These are phyloP conservation scores for Globisporangium radiosum DNA, from an alignment of 352 stramenopile species.

Conservation along the genomic window DNA sequence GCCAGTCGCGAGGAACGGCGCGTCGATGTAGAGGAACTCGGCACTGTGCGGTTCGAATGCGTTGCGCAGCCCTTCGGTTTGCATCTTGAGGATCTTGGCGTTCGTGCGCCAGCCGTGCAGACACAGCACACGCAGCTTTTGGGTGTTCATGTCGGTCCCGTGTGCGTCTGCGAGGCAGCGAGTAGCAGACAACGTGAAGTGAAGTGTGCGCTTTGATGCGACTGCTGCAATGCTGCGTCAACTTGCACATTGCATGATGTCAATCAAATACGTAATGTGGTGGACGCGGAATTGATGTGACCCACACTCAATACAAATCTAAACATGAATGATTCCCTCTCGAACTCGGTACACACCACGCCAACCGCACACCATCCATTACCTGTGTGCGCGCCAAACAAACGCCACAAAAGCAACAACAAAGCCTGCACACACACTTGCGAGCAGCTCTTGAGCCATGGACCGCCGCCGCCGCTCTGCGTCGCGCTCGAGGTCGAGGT, in stretches of 20 bases:
- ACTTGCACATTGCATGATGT: too few relatives aligned
- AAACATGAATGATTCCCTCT: too few relatives aligned
- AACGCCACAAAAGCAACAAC: neutral
- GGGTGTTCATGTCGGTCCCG: neutral
- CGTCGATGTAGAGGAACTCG: constrained; percentile 64
- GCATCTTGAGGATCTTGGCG: constrained; percentile 43
- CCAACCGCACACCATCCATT: too few relatives aligned
- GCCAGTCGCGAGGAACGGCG: constrained; percentile 47
- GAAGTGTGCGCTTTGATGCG: too few relatives aligned
- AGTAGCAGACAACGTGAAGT: too few relatives aligned
- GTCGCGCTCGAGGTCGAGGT: neutral
- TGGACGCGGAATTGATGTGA: neutral
- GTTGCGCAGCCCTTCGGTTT: constrained; percentile 48
- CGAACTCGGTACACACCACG: too few relatives aligned
- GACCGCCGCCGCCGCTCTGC: neutral
- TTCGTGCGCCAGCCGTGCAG: constrained; percentile 80
- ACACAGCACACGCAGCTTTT: constrained; percentile 66
- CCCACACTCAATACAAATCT: neutral
- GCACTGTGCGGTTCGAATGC: constrained; percentile 30
- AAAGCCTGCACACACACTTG: neutral
- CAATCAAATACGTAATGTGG: too few relatives aligned
- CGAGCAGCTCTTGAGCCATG: neutral
- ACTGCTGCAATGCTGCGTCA: too few relatives aligned
- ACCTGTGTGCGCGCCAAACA: neutral
- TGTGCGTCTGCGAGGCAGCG: too few relatives aligned